Evolutionary conservation across 768 basidiomycete species (phyloP), one percentile per base, ranked within the genome.

Genomic region (Podaxis rugospora): DNA sequence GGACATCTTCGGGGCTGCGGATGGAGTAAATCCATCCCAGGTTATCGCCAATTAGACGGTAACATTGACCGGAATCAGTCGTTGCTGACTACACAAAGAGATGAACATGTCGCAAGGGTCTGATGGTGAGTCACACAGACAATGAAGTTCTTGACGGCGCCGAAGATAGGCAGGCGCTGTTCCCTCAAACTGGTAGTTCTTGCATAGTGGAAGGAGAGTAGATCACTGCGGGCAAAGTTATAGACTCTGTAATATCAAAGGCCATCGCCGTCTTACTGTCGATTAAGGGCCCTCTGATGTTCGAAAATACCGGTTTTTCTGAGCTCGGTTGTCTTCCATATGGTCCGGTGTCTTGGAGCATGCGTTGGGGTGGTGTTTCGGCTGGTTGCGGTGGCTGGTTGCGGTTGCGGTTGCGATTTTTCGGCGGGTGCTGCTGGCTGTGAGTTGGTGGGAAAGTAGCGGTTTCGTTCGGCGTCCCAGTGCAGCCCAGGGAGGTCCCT

Each of bases 401-500:
- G 64, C 16, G 44, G 60, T 59, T 10, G 64, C 59, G 50, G 59
- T 53, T 28, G 27, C 59, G 51, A 57, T 53, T 28, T 64, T 55
- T 51, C 63, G 23, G 32, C 64, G 51, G 61, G 56, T 51, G 66
- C 40, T 9, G 49, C 49, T 56, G 74, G 78, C 40, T 70, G 74
- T 1, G 80, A 80, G 23, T 80, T 76, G 11, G 78, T 36, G 23
- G 86, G 82, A 65, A 86, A 88, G 68, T 88, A 87, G 9, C 86
- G 78, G 42, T 82, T 80, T 57, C 69, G 73, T 36, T 68, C 67
- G 61, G 74, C 67, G 66, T 88, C 84, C 73, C 79, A 88, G 67
- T 81, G 83, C 55, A 86, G 71, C 1, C 86, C 86, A 53, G 85
- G 83, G 10, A 86, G 75, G 11, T 80, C 72, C 59, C 68, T 74